A percentile compares a stretch with the other conserved stretches of the same genome.
Evolutionary conservation across 805 yeast genomes (phyloP).

Genomic region (Ogataea dorogensis): DNA sequence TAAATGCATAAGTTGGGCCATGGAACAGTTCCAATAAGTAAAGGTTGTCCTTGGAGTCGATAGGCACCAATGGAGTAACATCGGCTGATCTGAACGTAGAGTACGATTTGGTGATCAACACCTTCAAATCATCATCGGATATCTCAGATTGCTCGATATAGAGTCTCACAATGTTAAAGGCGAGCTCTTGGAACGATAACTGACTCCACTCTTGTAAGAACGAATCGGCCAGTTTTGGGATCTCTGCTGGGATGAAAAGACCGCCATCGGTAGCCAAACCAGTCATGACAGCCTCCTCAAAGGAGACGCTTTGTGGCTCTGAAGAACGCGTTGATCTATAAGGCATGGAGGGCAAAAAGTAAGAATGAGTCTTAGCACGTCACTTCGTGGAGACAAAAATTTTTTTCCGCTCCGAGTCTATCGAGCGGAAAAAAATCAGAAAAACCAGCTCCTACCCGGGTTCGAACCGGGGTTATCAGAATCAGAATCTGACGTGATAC

Average conservation of each 20-base stretch:
- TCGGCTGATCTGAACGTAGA: slow-evolving; percentile 84
- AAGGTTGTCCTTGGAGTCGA: slow-evolving; percentile 55
- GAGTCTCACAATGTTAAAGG: slow-evolving; percentile 78
- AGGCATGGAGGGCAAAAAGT: slow-evolving; percentile 42
- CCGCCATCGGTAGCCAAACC: slow-evolving; percentile 99
- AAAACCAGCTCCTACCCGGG: slow-evolving; percentile 36
- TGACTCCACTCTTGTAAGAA: slow-evolving; percentile 68
- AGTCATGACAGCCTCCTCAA: slow-evolving; percentile 79
- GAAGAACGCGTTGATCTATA: slow-evolving; percentile 82
- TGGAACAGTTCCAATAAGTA: slow-evolving; percentile 91
- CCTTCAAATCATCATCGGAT: slow-evolving; percentile 61
- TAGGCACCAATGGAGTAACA: slow-evolving; percentile 76
- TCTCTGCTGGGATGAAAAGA: slow-evolving; percentile 78
- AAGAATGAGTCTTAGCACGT: neutral
- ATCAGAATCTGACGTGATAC: slow-evolving; percentile 38
- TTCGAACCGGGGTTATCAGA: slow-evolving; percentile 39
- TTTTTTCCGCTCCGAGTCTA: slow-evolving; percentile 2
- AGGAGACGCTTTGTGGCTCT: slow-evolving; percentile 50
- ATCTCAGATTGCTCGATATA: slow-evolving; percentile 76
- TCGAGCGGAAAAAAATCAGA: slow-evolving; percentile 5
- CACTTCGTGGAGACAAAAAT: slow-evolving; percentile 2
- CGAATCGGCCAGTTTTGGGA: slow-evolving; percentile 61
- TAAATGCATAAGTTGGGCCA: slow-evolving; percentile 99
- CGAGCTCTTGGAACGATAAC: slow-evolving; percentile 79
- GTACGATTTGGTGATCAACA: slow-evolving; percentile 68